Evolutionary conservation across 257 asterid species (phyloP).

Genomic region (Solanum bulbocastanum): DNA sequence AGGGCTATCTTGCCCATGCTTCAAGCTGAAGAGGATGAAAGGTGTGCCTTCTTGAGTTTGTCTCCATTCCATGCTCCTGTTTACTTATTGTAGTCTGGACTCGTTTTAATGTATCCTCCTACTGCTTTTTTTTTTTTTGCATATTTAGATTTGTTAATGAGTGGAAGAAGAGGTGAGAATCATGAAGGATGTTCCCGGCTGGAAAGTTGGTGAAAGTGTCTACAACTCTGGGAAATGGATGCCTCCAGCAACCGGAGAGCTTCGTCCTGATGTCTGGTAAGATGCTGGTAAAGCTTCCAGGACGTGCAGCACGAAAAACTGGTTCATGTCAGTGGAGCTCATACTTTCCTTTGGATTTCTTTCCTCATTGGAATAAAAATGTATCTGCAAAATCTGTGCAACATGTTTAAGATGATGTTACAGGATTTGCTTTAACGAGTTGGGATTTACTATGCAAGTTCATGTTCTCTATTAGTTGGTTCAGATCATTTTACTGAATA

Average conservation of each 20-base stretch:
- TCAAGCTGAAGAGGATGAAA: constrained; percentile 90
- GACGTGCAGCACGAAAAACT: background rate
- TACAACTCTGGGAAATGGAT: constrained; percentile 92
- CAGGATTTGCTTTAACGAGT: background rate
- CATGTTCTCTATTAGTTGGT: background rate
- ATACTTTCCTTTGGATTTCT: constrained; percentile 6
- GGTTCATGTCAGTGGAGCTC: constrained; percentile 2
- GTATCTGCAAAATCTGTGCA: constrained; percentile 19
- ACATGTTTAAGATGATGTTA: background rate
- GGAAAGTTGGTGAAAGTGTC: constrained; percentile 92
- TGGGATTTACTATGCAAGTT: background rate
- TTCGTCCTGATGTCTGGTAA: constrained; percentile 91
- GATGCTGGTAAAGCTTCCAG: background rate
- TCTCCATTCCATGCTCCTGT: background rate
- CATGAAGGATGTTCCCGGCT: constrained; percentile 94
- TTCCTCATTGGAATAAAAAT: constrained; percentile 18
- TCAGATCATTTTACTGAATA: background rate
- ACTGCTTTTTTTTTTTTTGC: background rate
- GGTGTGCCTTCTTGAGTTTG: constrained; percentile 18
- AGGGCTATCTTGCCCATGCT: constrained; percentile 64
- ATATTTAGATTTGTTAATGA: constrained; percentile 55
- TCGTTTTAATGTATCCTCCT: background rate
- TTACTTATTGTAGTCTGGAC: background rate
- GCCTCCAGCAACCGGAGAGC: constrained; percentile 97
- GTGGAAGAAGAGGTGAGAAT: constrained; percentile 81